Evolutionary conservation across 129 eudicot genomes (phyloP).

Genomic region (Cynara cardunculus): DNA sequence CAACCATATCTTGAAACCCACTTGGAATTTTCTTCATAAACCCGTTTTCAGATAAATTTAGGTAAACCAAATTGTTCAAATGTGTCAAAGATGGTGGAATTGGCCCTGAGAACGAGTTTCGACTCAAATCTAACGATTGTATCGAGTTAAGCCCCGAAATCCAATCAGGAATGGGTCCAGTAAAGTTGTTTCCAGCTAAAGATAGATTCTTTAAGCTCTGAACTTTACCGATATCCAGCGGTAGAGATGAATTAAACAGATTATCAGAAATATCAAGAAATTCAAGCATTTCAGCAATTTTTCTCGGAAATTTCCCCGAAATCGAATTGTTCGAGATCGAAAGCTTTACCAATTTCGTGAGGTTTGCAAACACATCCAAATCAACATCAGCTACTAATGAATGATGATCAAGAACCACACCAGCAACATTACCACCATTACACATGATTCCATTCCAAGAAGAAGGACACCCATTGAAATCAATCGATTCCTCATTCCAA

Average conservation of each 20-base stretch:
- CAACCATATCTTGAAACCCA: conserved; percentile 60
- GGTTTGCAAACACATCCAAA: conserved; percentile 72
- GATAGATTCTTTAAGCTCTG: conserved; percentile 68
- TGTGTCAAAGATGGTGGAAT: conserved; percentile 52
- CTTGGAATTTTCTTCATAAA: conserved; percentile 58
- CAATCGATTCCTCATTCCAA: conserved; percentile 98
- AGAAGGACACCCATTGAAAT: conserved; percentile 97
- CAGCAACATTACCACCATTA: conserved; percentile 96
- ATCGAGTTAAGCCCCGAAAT: conserved; percentile 70
- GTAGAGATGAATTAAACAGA: conserved; percentile 62
- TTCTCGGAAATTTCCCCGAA: conserved; percentile 57
- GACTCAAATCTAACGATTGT: conserved; percentile 75
- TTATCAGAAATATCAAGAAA: conserved; percentile 75
- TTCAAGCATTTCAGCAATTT: conserved; percentile 63
- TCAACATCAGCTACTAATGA: conserved; percentile 79
- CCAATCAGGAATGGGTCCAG: conserved; percentile 73
- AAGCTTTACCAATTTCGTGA: conserved; percentile 77
- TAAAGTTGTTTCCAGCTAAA: conserved; percentile 81
- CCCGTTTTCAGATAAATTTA: conserved; percentile 65
- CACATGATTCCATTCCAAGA: conserved; percentile 99
- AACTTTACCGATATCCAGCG: conserved; percentile 55
- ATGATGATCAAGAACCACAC: conserved; percentile 76
- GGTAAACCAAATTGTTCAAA: conserved; percentile 55
- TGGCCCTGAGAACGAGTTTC: conserved; percentile 70
- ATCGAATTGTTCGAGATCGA: conserved; percentile 88